Evolutionary conservation across 1,139 yeast genomes (phyloP), one percentile per base, ranked within the genome.

Genomic region (Sugiyamaella paludigena): DNA sequence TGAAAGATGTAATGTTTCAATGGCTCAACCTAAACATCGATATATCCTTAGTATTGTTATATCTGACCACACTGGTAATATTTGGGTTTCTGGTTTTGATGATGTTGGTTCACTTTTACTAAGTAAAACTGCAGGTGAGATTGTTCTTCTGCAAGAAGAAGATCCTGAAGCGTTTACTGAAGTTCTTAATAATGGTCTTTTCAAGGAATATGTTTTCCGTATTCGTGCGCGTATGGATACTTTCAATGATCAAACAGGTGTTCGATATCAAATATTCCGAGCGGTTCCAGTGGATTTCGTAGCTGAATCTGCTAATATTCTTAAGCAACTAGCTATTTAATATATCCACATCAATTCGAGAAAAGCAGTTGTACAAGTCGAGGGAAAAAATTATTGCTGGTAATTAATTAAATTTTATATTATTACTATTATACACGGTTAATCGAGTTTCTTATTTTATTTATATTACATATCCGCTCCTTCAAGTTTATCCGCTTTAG

Each of bases 1-100:
- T 73, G 98, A 89, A 66, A 85, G 84, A 67, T 91, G 98, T 76
- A 84, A 87, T 60, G 72, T 78, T 50, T 78, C 78, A 50, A 83
- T 80, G 62, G 74, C 77, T 2, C 76, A 75, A 51, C 97, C 98
- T 30, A 74, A 77, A 44, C 83, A 86, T 70, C 79, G 98, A 65
- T 94, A 86, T 60, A 81, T 91, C 50, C 68, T 91, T 58, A 82
- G 84, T 24, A 70, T 83, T 46, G 79, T 88, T 2, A 78, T 89
- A 10, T 77, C 82, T 64, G 99, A 94, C 67, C 75, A 77, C 53
- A 77, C 95, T 2, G 95, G 91, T 26, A 92, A 85, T 66, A 70
- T 89, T 54, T 89, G 97, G 96, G 72, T 87, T 32, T 84, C 95
- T 0, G 74, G 87, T 49, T 94, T 94, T 64, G 96, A 92, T 65